Conservation (phyloP, 345 rosid species). For the Melaleuca quinquenervia region DNA sequence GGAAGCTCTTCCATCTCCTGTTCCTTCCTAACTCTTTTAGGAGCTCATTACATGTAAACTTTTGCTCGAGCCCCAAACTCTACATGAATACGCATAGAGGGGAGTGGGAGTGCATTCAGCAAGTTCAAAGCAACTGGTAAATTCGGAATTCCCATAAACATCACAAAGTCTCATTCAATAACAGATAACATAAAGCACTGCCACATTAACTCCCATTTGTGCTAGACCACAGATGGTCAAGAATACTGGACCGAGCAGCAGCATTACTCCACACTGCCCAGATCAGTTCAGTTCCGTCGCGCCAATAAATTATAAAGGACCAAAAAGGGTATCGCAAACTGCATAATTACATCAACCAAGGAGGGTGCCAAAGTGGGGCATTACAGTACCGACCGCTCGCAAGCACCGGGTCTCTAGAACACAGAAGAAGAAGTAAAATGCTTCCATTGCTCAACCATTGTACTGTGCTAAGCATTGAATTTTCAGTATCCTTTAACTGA, state of each 20-base stretch:
- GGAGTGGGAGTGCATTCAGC: not conserved
- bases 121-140: not conserved
- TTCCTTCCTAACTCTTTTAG: not conserved
- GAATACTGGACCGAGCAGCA: not conserved
- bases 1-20: not conserved
- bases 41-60: not conserved
- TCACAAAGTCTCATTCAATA: not conserved
- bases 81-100: not conserved
- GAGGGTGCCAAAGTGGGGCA: not conserved
- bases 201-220: not conserved
- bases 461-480: not conserved
- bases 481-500: not conserved
- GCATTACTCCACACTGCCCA: not conserved
- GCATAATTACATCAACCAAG: not conserved
- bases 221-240: not conserved
- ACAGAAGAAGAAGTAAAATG: not conserved
- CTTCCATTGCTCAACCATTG: not conserved
- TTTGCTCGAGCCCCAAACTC: not conserved
- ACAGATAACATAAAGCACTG: not conserved
- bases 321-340: not conserved
- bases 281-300: not conserved
- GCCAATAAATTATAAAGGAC: not conserved
- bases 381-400: not conserved
- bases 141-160: not conserved
- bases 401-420: not conserved